Conservation (phyloP, 2,329 filamentous ascomycete genomes). For the Arachnomyces sp. region DNA sequence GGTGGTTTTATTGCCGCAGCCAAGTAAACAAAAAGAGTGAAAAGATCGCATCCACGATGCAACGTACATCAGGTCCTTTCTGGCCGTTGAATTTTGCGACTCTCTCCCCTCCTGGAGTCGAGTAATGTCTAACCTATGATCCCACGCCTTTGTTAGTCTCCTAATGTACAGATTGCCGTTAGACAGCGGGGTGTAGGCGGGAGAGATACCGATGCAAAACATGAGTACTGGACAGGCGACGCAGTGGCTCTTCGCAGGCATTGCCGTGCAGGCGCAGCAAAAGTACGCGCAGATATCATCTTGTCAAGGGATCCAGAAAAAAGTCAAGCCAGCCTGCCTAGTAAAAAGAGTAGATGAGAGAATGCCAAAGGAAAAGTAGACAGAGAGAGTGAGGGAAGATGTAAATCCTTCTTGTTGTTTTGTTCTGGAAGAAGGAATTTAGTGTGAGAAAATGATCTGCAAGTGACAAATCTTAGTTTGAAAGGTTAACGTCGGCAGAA, state of each 20-base stretch:
- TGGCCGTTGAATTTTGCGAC: conserved; percentile 91
- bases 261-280: conserved; percentile 69
- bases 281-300: conserved; percentile 77
- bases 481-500: background rate
- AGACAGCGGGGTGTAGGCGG: too few species aligned
- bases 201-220: conserved; percentile 16
- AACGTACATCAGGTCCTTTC: conserved; percentile 76
- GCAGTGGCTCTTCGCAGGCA: conserved; percentile 59
- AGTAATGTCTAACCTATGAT: conserved; percentile 53
- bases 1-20: conserved; percentile 7
- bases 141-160: conserved; percentile 15
- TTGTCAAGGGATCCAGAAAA: conserved; percentile 34
- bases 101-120: conserved; percentile 48
- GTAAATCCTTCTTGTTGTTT: background rate
- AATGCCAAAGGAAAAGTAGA: conserved; percentile 13
- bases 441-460: conserved; percentile 5
- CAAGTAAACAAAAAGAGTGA: conserved; percentile 15
- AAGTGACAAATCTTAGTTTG: background rate
- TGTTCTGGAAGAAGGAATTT: conserved; percentile 16
- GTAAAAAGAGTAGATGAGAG: conserved; percentile 19
- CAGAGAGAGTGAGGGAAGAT: conserved; percentile 15
- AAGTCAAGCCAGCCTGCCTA: too few species aligned
- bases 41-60: conserved; percentile 6
- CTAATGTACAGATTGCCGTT: conserved; percentile 2
- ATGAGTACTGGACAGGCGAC: conserved; percentile 39